Conservation (phyloP, 441 rosid genomes). For the Daphne laureola region DNA sequence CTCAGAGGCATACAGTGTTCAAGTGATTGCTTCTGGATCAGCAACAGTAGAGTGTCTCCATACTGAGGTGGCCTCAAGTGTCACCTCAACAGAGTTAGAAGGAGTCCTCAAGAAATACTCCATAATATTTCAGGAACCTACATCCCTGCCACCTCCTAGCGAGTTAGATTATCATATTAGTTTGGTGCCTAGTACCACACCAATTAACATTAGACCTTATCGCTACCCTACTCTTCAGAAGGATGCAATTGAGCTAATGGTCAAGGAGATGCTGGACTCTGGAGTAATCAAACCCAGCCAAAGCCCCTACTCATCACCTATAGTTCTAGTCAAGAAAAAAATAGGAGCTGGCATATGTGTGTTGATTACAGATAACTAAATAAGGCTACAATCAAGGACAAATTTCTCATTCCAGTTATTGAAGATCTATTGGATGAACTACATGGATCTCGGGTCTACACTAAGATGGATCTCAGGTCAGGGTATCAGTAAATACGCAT, state of each 20-base stretch:
- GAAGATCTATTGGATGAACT: conserved; percentile 2
- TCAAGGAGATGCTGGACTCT: neutral
- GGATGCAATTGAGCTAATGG: neutral
- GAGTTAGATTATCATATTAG: no score
- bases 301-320: neutral
- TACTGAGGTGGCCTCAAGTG: no score
- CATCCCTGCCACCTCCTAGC: no score
- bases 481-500: conserved; percentile 5
- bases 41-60: no score
- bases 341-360: no score
- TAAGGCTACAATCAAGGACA: neutral
- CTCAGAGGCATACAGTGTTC: no score
- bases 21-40: no score
- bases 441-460: neutral
- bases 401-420: neutral
- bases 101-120: no score
- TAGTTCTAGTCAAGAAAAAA: neutral
- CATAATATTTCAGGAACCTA: no score
- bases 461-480: conserved; percentile 3
- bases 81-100: no score
- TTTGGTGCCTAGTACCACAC: no score
- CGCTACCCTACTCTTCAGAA: neutral
- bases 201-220: no score
- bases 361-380: neutral
- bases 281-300: neutral